Evolutionary conservation across 163 green algal species (phyloP).

Genomic region (Chlorella variabilis): DNA sequence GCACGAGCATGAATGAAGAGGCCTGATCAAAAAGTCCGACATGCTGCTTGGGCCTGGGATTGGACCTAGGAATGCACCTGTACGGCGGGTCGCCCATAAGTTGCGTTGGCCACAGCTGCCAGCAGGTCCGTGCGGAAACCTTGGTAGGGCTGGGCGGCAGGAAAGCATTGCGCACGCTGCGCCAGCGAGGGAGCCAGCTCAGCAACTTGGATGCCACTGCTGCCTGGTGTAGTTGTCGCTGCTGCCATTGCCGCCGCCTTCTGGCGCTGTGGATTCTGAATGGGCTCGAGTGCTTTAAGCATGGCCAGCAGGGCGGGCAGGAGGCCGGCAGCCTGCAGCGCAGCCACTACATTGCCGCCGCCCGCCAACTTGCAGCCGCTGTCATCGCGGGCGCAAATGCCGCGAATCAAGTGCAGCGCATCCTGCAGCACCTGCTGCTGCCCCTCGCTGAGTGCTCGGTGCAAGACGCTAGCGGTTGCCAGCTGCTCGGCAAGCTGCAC

Average conservation of each 20-base stretch:
- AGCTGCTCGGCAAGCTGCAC: slow-evolving; percentile 16
- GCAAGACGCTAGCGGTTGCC: background rate
- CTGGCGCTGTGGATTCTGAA: slow-evolving; percentile 14
- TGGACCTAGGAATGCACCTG: background rate
- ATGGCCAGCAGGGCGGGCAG: slow-evolving; percentile 58
- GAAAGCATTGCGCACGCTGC: slow-evolving; percentile 12
- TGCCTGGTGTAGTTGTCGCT: background rate
- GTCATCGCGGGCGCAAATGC: slow-evolving; percentile 29
- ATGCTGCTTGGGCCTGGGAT: background rate
- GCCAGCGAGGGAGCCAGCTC: slow-evolving; percentile 25
- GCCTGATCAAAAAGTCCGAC: background rate
- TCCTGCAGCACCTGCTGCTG: slow-evolving; percentile 46
- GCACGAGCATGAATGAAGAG: background rate
- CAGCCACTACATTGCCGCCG: slow-evolving; percentile 18
- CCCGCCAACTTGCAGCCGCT: slow-evolving; percentile 1
- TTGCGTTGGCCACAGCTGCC: slow-evolving; percentile 70
- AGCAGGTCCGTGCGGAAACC: slow-evolving; percentile 80
- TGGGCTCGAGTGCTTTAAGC: slow-evolving; percentile 59
- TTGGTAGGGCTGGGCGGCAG: slow-evolving; percentile 53
- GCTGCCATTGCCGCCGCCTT: slow-evolving; percentile 22
- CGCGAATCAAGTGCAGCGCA: slow-evolving; percentile 41
- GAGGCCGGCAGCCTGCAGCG: slow-evolving; percentile 29
- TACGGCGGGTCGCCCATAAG: slow-evolving; percentile 47
- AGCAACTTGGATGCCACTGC: background rate
- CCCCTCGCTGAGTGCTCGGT: background rate